Evolutionary conservation across 1,284 basidiomycete genomes (phyloP), one percentile per base, ranked within the genome.

Genomic region (Tremellales sp.): DNA sequence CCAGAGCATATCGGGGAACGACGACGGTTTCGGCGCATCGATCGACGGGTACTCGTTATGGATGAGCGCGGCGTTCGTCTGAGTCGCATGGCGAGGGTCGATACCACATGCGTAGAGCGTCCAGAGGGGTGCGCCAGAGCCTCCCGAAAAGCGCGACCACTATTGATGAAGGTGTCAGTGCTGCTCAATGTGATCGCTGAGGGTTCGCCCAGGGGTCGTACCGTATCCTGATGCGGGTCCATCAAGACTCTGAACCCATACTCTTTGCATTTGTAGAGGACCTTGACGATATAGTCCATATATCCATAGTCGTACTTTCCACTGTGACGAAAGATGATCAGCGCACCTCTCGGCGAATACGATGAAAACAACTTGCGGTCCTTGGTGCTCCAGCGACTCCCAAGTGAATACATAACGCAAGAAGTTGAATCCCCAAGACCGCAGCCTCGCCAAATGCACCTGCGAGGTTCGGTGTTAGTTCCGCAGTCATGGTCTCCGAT

Each of bases 71-170:
- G 89, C 79, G 63, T 87, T 84, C 0, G 93, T 97, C 1, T 83
- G 78, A 0, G 87, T 87, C 52, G 97, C 82, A 57, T 87, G 81
- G 42, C 82, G 79, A 0, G 92, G 90, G 62, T 97, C 80, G 56
- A 98, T 81, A 9, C 93, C 94, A 65, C 90, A 95, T 0, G 93
- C 93, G 29, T 81, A 79, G 5, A 97, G 77, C 0, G 92, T 93
- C 94, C 94, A 98, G 62, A 85, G 87, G 0, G 94, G 94, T 0
- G 94, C 94, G 10, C 94, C 94, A 0, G 90, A 95, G 6, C 94
- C 94, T 19, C 94, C 93, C 5, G 88, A 87, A 75, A 93, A 97
- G 32, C 94, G 86, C 1, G 93, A 97, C 89, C 94, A 97, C 91
- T 95, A 63, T 13, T 6, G 3, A 35, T 18, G n/a, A n/a, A n/a